Evolutionary conservation across 2,329 filamentous ascomycete species (phyloP).

Genomic region (Metarhizium anisopliae): DNA sequence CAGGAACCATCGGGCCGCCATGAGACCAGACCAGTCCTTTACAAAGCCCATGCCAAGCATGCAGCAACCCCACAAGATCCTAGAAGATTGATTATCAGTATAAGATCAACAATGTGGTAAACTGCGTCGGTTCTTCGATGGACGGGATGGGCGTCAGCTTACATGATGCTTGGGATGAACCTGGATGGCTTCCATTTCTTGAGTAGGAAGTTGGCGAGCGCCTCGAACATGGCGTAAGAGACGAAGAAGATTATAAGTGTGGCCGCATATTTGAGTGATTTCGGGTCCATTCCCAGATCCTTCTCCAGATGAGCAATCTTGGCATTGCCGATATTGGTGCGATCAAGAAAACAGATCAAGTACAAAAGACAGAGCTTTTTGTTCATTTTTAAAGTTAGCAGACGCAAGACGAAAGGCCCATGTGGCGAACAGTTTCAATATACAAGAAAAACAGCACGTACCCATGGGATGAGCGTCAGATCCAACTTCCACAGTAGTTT

Average conservation of each 20-base stretch:
- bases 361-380: constrained; percentile 58
- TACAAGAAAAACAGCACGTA: constrained; percentile 15
- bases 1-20: constrained; percentile 62
- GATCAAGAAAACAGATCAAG: constrained; percentile 63
- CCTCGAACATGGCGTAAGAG: constrained; percentile 73
- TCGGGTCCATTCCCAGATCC: constrained; percentile 43
- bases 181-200: constrained; percentile 67
- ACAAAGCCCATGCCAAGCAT: constrained; percentile 65
- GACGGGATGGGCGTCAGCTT: constrained; percentile 18
- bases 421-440: too few relatives aligned
- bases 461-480: constrained; percentile 50
- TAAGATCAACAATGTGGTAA: not conserved
- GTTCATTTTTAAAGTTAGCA: not conserved
- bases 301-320: constrained; percentile 43
- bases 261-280: constrained; percentile 59
- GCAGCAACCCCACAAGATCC: constrained; percentile 54
- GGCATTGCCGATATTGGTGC: constrained; percentile 70
- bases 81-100: constrained; percentile 14
- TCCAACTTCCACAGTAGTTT: constrained; percentile 55
- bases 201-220: constrained; percentile 69
- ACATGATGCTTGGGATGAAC: constrained; percentile 78
- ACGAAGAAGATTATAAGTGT: constrained; percentile 80
- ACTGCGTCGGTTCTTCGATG: not conserved
- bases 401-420: too few relatives aligned
- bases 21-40: constrained; percentile 52